phyloP scores from a whole-genome alignment of 192 early-diverging fungal genomes.

The Mortierella antarctica region DNA sequence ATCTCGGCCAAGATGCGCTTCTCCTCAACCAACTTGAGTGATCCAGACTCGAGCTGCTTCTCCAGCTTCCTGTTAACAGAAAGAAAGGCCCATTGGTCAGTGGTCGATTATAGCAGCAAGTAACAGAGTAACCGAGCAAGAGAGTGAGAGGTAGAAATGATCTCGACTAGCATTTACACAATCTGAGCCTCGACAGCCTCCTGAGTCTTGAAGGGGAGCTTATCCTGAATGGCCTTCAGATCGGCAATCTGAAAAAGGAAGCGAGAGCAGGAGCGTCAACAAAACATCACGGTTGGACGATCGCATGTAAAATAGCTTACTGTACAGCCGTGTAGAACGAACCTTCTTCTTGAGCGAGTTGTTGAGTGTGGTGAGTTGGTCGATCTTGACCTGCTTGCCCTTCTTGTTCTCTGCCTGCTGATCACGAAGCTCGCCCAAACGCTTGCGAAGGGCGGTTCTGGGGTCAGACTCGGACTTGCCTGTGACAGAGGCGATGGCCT shows the following conservation, averaged over 20 bases:
- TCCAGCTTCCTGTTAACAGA: constrained; percentile 70
- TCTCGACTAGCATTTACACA: constrained; percentile 49
- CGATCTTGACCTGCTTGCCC: constrained; percentile 75
- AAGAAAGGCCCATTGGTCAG: background rate
- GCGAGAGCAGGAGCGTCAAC: background rate
- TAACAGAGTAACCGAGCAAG: background rate
- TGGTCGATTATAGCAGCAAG: background rate
- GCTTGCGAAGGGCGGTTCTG: constrained; percentile 57
- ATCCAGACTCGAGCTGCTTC: constrained; percentile 81
- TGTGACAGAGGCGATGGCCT: constrained; percentile 38
- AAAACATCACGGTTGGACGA: background rate
- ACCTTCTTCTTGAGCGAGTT: constrained; percentile 87
- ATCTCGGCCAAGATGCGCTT: constrained; percentile 89
- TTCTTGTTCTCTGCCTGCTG: constrained; percentile 79
- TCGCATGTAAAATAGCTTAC: background rate
- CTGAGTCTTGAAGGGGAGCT: constrained; percentile 81
- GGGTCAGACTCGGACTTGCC: constrained; percentile 46
- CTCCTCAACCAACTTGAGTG: constrained; percentile 85
- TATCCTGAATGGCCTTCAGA: constrained; percentile 78
- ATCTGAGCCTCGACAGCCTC: constrained; percentile 86
- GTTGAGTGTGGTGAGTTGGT: constrained; percentile 76
- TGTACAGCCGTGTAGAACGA: background rate
- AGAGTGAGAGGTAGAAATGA: background rate
- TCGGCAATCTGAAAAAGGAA: constrained; percentile 68
- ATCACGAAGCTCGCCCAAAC: constrained; percentile 74